phyloP scores from a whole-genome alignment of 2,329 filamentous ascomycete genomes.

The Fusarium sp. region DNA sequence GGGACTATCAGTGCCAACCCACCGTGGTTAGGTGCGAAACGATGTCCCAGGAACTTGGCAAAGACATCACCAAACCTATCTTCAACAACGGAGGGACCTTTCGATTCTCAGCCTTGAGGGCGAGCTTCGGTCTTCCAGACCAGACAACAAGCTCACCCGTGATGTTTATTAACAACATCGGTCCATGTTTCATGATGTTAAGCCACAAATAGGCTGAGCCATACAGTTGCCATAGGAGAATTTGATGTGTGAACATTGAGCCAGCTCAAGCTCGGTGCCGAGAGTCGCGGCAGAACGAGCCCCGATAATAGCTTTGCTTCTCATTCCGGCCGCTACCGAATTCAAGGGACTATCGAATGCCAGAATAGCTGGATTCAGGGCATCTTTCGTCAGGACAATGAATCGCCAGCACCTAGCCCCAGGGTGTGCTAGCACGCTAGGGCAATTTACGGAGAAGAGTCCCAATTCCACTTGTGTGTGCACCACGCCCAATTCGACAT shows the following conservation, averaged over 20 bases:
- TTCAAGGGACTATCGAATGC: conserved; percentile 24
- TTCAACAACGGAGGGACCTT: conserved; percentile 30
- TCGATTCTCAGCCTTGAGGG: conserved; percentile 35
- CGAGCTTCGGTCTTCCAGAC: conserved; percentile 15
- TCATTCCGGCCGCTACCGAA: conserved; percentile 34
- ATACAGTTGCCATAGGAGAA: conserved; percentile 1
- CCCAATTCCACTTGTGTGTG: conserved; percentile 24
- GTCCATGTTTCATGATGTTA: conserved; percentile 31
- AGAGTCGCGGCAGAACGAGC: background rate
- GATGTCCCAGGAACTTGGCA: conserved; percentile 24
- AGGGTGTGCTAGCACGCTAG: conserved; percentile 28
- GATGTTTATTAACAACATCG: conserved; percentile 12
- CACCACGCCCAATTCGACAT: conserved; percentile 33
- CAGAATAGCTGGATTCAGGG: conserved; percentile 11
- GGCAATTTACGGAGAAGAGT: conserved; percentile 25
- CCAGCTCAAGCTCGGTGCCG: conserved; percentile 22
- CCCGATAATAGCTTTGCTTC: conserved; percentile 7
- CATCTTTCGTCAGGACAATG: conserved; percentile 28
- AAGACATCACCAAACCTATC: conserved; percentile 27
- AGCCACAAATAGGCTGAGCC: conserved; percentile 13
- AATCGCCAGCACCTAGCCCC: conserved; percentile 10
- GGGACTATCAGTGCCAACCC: conserved; percentile 8
- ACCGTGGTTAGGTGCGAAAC: conserved; percentile 24
- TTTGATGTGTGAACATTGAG: conserved; percentile 1
- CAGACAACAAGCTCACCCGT: conserved; percentile 20